Evolutionary conservation across 805 yeast species (phyloP).

Genomic region (Maudiozyma pseudohumilis): DNA sequence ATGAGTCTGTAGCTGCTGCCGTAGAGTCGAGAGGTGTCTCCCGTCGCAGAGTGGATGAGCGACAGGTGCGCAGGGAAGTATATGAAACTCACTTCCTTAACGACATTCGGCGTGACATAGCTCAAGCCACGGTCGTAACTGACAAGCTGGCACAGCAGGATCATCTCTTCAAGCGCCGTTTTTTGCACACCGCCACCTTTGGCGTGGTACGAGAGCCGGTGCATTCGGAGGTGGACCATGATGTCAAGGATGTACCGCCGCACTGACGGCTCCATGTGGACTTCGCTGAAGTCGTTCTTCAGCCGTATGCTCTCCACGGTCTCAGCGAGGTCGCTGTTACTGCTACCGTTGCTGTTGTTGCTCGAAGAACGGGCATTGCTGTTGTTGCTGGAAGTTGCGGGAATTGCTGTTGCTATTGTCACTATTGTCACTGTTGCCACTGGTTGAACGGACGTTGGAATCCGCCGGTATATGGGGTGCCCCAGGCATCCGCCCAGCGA

Average conservation of each 20-base stretch:
- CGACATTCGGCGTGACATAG: constrained; percentile 44
- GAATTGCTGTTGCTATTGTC: too few relatives aligned
- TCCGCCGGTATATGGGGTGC: not conserved
- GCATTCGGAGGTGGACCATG: constrained; percentile 44
- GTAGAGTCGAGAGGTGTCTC: constrained; percentile 23
- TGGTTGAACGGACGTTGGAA: too few relatives aligned
- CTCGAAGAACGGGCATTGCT: constrained; percentile 3
- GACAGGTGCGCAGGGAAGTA: constrained; percentile 44
- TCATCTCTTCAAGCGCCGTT: constrained; percentile 36
- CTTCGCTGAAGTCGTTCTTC: constrained; percentile 1
- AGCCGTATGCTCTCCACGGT: not conserved
- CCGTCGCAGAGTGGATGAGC: constrained; percentile 32
- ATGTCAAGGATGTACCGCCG: constrained; percentile 48
- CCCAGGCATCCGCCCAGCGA: constrained; percentile 16
- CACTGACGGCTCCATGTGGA: constrained; percentile 7
- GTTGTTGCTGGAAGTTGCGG: too few relatives aligned
- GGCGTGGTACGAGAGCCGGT: constrained; percentile 37
- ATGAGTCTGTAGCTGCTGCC: constrained; percentile 24
- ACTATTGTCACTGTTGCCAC: not conserved
- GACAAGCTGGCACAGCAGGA: constrained; percentile 32
- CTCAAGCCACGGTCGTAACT: constrained; percentile 30
- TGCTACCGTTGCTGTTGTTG: not conserved
- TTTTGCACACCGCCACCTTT: constrained; percentile 44
- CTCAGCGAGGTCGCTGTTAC: not conserved
- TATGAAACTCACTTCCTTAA: constrained; percentile 38